Evolutionary conservation across 352 stramenopile genomes (phyloP).

Genomic region (Globisporangium splendens): DNA sequence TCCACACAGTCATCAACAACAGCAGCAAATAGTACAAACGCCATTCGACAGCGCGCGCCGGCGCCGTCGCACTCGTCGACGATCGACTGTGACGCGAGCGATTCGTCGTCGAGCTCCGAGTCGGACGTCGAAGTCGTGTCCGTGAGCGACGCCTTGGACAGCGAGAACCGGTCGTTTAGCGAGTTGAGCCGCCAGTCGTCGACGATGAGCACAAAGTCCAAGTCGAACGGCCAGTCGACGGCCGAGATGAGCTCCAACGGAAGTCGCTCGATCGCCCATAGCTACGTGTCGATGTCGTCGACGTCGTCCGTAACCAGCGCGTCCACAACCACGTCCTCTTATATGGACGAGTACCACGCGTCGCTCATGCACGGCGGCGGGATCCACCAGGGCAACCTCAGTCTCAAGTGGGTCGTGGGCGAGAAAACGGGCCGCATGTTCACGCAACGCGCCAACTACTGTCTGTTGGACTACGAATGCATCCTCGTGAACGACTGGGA

Average conservation of each 20-base stretch:
- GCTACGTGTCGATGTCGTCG: constrained; percentile 2
- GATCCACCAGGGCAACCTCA: constrained; percentile 51
- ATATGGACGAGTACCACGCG: constrained; percentile 46
- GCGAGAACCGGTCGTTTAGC: constrained; percentile 8
- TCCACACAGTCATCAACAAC: constrained; percentile 4
- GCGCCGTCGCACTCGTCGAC: neutral
- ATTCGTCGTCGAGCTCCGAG: constrained; percentile 38
- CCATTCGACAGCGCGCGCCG: neutral
- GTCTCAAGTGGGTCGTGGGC: constrained; percentile 66
- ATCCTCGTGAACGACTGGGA: constrained; percentile 77
- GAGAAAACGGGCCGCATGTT: constrained; percentile 71
- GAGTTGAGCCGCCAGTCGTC: constrained; percentile 1
- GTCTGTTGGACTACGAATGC: constrained; percentile 73
- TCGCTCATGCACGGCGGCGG: constrained; percentile 31
- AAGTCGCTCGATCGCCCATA: neutral
- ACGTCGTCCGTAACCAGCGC: constrained; percentile 8
- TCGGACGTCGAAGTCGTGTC: constrained; percentile 19
- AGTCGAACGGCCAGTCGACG: neutral
- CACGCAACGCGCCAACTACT: constrained; percentile 56
- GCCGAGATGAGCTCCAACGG: neutral
- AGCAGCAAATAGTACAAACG: constrained; percentile 12
- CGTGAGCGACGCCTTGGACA: constrained; percentile 9
- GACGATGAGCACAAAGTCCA: neutral
- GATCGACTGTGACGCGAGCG: constrained; percentile 14
- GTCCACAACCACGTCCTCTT: constrained; percentile 13